Conservation (phyloP, 176 grass and related monocot species). For the Oryza officinalis region DNA sequence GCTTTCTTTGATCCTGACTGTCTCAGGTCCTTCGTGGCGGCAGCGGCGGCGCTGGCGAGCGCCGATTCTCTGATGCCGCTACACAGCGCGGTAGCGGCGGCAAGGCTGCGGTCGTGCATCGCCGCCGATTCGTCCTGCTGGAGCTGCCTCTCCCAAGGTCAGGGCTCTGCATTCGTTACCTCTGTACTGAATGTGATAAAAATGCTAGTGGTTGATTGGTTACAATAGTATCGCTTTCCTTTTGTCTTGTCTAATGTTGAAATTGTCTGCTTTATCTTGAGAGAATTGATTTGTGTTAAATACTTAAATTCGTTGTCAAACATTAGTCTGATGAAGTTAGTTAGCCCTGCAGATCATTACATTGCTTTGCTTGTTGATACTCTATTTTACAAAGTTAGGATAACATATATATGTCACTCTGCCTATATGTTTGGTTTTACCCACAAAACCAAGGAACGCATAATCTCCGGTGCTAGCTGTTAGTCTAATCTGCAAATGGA, state of each 20-base stretch:
- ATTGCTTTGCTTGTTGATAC: neutral
- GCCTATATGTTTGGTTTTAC: neutral
- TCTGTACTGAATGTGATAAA: neutral
- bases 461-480: neutral
- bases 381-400: neutral
- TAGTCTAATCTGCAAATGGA: neutral
- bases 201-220: neutral
- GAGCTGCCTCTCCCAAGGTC: slow-evolving; percentile 83
- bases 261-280: neutral
- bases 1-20: neutral
- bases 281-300: neutral
- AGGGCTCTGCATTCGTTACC: neutral
- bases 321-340: neutral
- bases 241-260: neutral
- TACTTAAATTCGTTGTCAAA: neutral
- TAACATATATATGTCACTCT: neutral
- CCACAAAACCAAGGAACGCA: neutral
- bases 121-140: slow-evolving; percentile 62
- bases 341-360: neutral
- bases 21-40: slow-evolving; percentile 27
- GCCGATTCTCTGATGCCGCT: slow-evolving; percentile 67
- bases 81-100: slow-evolving; percentile 62
- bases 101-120: slow-evolving; percentile 70
- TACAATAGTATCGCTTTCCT: neutral
- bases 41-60: slow-evolving; percentile 38